phyloP scores from a whole-genome alignment of 2,329 filamentous ascomycete species.

The Pseudocercospora cruenta region DNA sequence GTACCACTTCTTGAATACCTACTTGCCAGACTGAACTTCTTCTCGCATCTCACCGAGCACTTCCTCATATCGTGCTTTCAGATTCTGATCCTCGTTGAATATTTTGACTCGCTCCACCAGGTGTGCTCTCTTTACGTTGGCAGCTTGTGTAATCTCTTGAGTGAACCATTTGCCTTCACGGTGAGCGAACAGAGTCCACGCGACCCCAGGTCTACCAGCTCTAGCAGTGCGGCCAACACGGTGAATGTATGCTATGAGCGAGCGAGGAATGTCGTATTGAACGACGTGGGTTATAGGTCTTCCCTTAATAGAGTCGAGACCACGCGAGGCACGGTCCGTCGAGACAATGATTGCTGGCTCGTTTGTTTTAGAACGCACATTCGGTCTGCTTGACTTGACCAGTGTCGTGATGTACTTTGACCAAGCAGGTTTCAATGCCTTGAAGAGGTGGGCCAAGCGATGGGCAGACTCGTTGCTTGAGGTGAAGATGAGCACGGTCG shows the following conservation, averaged over 20 bases:
- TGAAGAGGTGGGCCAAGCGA: conserved; percentile 80
- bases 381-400: conserved; percentile 59
- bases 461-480: conserved; percentile 86
- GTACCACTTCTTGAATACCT: not conserved
- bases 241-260: conserved; percentile 82
- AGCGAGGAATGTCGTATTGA: conserved; percentile 89
- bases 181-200: conserved; percentile 85
- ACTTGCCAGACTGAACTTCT: conserved; percentile 52
- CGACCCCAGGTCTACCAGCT: conserved; percentile 73
- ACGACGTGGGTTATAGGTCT: conserved; percentile 78
- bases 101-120: conserved; percentile 48
- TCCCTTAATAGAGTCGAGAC: conserved; percentile 64
- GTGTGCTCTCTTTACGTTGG: conserved; percentile 53
- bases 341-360: conserved; percentile 75
- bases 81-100: conserved; percentile 22
- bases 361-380: conserved; percentile 69
- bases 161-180: conserved; percentile 91
- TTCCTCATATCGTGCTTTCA: conserved; percentile 49
- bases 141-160: conserved; percentile 71
- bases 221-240: conserved; percentile 88
- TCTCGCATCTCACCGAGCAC: conserved; percentile 66
- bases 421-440: conserved; percentile 36
- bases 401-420: conserved; percentile 33
- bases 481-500: conserved; percentile 76
- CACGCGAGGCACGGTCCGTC: conserved; percentile 89